A percentile compares a stretch with the other conserved stretches of the same genome.
These are phyloP conservation scores for Gastrolobium villosum DNA, from an alignment of 306 rosid species.

Conservation along the genomic window DNA sequence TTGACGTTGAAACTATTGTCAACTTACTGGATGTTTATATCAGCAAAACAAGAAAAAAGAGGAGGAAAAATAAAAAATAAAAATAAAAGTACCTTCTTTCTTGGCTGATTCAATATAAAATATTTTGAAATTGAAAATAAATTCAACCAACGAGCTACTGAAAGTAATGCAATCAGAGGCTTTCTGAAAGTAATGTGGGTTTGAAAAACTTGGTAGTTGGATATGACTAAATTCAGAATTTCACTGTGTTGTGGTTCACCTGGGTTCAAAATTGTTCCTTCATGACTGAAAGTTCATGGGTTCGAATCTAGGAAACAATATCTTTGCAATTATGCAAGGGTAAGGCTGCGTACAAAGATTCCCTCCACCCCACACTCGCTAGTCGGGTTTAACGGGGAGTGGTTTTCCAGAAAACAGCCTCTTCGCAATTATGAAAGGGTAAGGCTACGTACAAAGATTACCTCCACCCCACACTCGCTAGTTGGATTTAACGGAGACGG, in stretches of 20 bases:
- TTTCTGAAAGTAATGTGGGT: neutral
- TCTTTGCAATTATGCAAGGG: too few relatives aligned
- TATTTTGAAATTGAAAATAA: neutral
- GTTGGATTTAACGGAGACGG: too few relatives aligned
- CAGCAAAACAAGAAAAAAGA: neutral
- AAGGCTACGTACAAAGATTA: too few relatives aligned
- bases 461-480: too few relatives aligned
- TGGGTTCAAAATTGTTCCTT: neutral
- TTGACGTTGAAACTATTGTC: slow-evolving; percentile 12
- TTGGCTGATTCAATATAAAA: neutral
- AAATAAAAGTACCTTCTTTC: neutral
- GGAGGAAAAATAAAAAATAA: neutral
- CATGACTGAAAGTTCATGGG: too few relatives aligned
- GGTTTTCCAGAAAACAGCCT: too few relatives aligned
- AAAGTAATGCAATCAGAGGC: neutral
- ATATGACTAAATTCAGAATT: neutral
- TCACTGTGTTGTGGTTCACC: slow-evolving; percentile 8
- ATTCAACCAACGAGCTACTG: neutral
- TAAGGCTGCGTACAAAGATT: too few relatives aligned
- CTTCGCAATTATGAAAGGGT: too few relatives aligned
- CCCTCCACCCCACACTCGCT: too few relatives aligned
- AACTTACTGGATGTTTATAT: neutral
- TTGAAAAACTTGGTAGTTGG: neutral
- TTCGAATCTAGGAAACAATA: too few relatives aligned
- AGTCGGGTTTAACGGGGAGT: too few relatives aligned